Base-by-base conservation (phyloP, 139 green algal genomes). In the Parachlorella kessleri region DNA sequence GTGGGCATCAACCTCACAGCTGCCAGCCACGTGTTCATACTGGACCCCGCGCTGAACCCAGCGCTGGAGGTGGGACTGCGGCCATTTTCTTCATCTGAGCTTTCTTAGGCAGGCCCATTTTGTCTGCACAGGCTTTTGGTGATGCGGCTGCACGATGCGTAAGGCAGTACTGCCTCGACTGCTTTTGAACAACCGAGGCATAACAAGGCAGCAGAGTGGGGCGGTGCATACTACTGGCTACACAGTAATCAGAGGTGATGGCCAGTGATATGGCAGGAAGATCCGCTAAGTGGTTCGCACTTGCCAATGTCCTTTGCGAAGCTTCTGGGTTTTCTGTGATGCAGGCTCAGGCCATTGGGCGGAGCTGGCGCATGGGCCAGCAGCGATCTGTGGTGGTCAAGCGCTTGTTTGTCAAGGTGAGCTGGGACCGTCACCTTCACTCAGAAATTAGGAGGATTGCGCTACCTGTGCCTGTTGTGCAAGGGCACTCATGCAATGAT, bases 1-100 rank as follows among this genome's bases (percentile, higher is more conserved):
- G 83, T 88, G 42, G 85, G 89, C 84, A 92, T 92, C 48, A 59
- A 59, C 48, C 48, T 59, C 21, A 59, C 48, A 28, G 48, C 48
- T 59, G 48, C 48, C 14, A 59, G 21, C 48, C 48, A 59, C 21
- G 48, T 59, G 48, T 59, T 59, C 21, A 28, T 59, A 18, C 14
- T 59, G 48, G 48, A 59, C 48, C 48, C 48, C 21, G 48, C 48
- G 21, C 48, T 59, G 14, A 59, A 59, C 48, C 21, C 48, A 59
- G 48, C 48, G 14, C 14, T 59, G 48, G 48, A 59, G 48, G 48
- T 59, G 21, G n/a, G n/a, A n/a, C n/a, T n/a, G n/a, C n/a, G n/a
- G n/a, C n/a, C n/a, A n/a, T n/a, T n/a, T n/a, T n/a, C n/a, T n/a
- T n/a, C n/a, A n/a, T n/a, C n/a, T n/a, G n/a, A n/a, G n/a, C n/a